These are phyloP conservation scores for Fusarium musae DNA, from an alignment of 2,329 filamentous ascomycete genomes.

Conservation along the genomic window DNA sequence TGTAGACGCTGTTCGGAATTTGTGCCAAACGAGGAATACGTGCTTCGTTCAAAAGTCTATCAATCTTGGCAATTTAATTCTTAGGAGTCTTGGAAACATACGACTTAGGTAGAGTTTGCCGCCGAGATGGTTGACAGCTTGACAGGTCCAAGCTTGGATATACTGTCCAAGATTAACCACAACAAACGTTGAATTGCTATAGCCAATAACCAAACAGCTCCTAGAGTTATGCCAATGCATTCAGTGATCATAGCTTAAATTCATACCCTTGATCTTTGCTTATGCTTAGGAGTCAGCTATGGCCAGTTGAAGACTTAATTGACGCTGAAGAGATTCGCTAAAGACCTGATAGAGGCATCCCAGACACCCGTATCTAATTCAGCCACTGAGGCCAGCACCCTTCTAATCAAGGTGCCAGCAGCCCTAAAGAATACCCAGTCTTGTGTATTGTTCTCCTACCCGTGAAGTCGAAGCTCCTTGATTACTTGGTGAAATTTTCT, in stretches of 20 bases:
- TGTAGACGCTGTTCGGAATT: rapidly evolving
- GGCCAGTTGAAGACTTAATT: neutral
- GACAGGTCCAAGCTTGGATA: neutral
- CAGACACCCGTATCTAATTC: rapidly evolving
- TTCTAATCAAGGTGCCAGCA: neutral
- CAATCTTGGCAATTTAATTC: rapidly evolving
- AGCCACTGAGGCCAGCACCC: rapidly evolving
- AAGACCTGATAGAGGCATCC: neutral
- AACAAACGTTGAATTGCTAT: neutral
- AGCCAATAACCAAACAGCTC: neutral
- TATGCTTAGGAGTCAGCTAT: neutral
- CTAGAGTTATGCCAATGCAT: rapidly evolving
- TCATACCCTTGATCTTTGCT: neutral
- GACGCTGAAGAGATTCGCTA: neutral
- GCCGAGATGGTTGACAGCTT: neutral
- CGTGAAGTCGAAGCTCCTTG: neutral
- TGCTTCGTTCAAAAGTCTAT: neutral
- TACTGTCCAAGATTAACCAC: rapidly evolving
- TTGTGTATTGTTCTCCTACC: neutral
- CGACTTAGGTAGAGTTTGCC: neutral
- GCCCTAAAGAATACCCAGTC: neutral
- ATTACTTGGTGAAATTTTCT: neutral
- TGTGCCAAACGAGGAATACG: rapidly evolving
- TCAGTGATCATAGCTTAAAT: rapidly evolving
- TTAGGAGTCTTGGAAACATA: rapidly evolving